phyloP scores from a whole-genome alignment of 495 filamentous ascomycete species.

The Tuber microsphaerosporum region DNA sequence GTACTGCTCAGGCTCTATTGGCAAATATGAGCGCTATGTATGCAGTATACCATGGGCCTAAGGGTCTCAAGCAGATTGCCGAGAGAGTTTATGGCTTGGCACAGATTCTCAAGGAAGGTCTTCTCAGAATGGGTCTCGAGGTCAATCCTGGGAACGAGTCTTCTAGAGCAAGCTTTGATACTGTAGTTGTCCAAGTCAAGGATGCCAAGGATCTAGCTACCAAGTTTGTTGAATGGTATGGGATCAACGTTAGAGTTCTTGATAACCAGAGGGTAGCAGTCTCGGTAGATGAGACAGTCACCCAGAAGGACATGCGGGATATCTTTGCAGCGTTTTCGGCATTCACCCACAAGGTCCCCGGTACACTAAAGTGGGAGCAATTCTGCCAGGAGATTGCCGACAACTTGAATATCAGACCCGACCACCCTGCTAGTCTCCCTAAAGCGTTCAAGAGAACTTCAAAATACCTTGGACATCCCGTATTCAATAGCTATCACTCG shows the following conservation, averaged over 20 bases:
- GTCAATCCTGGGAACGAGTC: no score
- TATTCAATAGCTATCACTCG: conserved; percentile 95
- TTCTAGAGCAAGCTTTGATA: conserved; percentile 67
- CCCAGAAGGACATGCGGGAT: conserved; percentile 54
- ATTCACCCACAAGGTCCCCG: conserved; percentile 35
- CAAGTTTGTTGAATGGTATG: conserved; percentile 48
- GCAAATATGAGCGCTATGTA: conserved; percentile 98
- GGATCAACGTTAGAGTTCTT: conserved; percentile 60
- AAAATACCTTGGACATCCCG: conserved; percentile 76
- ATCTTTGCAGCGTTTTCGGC: conserved; percentile 47
- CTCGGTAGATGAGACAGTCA: conserved; percentile 67
- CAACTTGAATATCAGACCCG: conserved; percentile 44
- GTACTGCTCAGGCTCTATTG: conserved; percentile 88
- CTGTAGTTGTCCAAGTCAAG: conserved; percentile 55
- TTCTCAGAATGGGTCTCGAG: conserved; percentile 59
- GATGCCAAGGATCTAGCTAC: conserved; percentile 48
- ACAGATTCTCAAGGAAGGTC: conserved; percentile 59
- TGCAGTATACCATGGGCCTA: conserved; percentile 91
- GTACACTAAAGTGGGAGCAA: conserved; percentile 41
- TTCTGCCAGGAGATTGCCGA: conserved; percentile 45
- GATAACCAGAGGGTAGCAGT: conserved; percentile 57
- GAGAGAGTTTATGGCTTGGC: conserved; percentile 66
- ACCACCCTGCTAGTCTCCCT: conserved; percentile 47
- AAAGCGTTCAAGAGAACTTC: conserved; percentile 63
- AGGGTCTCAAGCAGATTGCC: conserved; percentile 78